Percentiles rank a stretch among this genome's conserved stretches.
These are phyloP conservation scores for Naganishia randhawae DNA, from an alignment of 768 basidiomycete species.

Conservation along the genomic window DNA sequence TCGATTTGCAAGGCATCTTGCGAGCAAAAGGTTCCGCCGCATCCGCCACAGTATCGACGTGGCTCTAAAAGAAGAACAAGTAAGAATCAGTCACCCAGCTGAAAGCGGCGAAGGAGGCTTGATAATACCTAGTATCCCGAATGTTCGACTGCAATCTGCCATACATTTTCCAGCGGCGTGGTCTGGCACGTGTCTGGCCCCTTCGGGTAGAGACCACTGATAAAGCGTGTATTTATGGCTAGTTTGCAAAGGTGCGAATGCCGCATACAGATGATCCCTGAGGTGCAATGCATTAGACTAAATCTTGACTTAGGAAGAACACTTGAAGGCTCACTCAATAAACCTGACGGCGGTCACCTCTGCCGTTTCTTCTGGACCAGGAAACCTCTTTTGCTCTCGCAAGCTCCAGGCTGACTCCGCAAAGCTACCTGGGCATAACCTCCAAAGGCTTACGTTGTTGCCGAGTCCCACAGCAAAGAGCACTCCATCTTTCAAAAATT, in stretches of 20 bases:
- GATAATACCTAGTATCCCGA: conserved; percentile 43
- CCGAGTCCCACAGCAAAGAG: conserved; percentile 76
- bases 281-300: conserved; percentile 2
- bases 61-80: conserved; percentile 34
- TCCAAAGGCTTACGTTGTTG: conserved; percentile 71
- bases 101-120: background rate
- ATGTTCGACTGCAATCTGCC: conserved; percentile 46
- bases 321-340: conserved; percentile 59
- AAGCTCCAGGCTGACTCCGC: conserved; percentile 62
- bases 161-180: conserved; percentile 40
- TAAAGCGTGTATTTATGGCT: conserved; percentile 39
- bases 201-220: conserved; percentile 50
- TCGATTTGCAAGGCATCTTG: conserved; percentile 26
- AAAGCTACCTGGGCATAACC: conserved; percentile 72
- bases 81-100: background rate
- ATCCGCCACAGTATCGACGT: conserved; percentile 48
- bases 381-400: conserved; percentile 66
- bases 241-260: conserved; percentile 34
- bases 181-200: conserved; percentile 47
- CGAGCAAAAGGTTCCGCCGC: conserved; percentile 48
- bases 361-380: conserved; percentile 53
- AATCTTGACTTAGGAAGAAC: background rate
- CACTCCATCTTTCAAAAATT: conserved; percentile 71
- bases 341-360: conserved; percentile 78
- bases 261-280: conserved; percentile 48